A percentile compares a stretch with the other conserved stretches of the same genome.
Evolutionary conservation across 2,329 filamentous ascomycete species (phyloP).

Genomic region (Ilyonectria destructans): DNA sequence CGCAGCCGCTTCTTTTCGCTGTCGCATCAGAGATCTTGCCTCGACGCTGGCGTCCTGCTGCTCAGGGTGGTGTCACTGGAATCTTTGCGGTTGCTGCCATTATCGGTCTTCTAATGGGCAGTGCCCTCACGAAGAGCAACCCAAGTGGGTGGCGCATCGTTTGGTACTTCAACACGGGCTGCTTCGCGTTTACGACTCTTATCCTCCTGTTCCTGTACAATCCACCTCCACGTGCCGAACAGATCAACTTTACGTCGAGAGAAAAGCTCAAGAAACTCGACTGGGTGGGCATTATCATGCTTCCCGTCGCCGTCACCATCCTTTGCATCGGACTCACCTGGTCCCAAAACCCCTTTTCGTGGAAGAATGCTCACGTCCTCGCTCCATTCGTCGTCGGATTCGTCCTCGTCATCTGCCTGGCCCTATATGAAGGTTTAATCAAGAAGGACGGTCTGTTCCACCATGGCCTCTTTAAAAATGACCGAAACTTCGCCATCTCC

Average conservation of each 20-base stretch:
- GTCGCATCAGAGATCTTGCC: constrained; percentile 2
- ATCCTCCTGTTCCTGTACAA: neutral
- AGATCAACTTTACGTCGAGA: neutral
- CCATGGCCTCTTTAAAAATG: constrained; percentile 56
- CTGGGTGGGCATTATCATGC: neutral
- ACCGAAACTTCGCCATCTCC: constrained; percentile 56
- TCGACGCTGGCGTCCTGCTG: neutral
- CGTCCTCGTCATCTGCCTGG: neutral
- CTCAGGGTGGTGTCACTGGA: neutral
- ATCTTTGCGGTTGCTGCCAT: neutral
- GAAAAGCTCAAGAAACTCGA: constrained; percentile 2
- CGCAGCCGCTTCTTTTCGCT: neutral
- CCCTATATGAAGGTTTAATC: neutral
- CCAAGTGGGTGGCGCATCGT: neutral
- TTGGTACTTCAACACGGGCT: neutral
- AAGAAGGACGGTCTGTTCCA: constrained; percentile 60
- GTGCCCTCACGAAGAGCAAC: neutral
- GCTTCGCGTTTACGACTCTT: neutral
- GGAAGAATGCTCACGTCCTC: neutral
- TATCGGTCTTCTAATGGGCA: neutral
- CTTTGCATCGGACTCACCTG: neutral
- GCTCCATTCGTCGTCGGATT: neutral
- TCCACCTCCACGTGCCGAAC: neutral
- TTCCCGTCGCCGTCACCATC: neutral
- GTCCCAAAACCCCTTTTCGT: neutral